phyloP scores from a whole-genome alignment of 345 rosid species.

The Populus nigra region DNA sequence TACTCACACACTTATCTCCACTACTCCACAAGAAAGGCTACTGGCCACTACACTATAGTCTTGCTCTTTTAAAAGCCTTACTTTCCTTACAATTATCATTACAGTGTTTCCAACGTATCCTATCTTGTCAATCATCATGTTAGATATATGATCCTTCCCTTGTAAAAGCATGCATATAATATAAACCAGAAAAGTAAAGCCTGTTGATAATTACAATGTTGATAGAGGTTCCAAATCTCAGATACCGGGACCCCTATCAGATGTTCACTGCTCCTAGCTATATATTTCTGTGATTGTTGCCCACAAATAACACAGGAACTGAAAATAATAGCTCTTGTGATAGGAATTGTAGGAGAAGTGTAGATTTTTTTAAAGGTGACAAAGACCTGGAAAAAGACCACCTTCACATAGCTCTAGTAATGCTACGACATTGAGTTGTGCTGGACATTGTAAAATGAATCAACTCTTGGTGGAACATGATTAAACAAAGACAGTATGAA shows the following conservation, averaged over 20 bases:
- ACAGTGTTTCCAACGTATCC: slow-evolving; percentile 15
- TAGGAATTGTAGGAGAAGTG: not conserved
- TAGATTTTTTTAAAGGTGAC: not conserved
- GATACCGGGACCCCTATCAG: not conserved
- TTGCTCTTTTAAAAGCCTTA: not conserved
- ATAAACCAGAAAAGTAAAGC: not conserved
- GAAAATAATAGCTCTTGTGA: not conserved
- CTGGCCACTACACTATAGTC: not conserved
- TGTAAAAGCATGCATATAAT: not conserved
- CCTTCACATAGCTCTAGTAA: not conserved
- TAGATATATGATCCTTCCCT: not conserved
- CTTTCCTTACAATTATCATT: slow-evolving; percentile 15
- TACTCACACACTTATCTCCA: not conserved
- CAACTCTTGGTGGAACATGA: not conserved
- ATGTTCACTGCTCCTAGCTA: not conserved
- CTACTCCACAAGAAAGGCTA: not conserved
- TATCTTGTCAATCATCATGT: slow-evolving; percentile 6
- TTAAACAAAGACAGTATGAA: not conserved
- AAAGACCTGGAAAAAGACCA: not conserved
- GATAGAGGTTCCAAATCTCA: not conserved
- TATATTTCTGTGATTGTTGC: not conserved
- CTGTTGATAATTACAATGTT: not conserved
- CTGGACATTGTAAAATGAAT: not conserved
- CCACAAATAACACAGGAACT: not conserved
- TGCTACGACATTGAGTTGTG: not conserved